A percentile compares a stretch with the other conserved stretches of the same genome.
Evolutionary conservation across 2,329 filamentous ascomycete species (phyloP).

Genomic region (Aspergillus udagawae): DNA sequence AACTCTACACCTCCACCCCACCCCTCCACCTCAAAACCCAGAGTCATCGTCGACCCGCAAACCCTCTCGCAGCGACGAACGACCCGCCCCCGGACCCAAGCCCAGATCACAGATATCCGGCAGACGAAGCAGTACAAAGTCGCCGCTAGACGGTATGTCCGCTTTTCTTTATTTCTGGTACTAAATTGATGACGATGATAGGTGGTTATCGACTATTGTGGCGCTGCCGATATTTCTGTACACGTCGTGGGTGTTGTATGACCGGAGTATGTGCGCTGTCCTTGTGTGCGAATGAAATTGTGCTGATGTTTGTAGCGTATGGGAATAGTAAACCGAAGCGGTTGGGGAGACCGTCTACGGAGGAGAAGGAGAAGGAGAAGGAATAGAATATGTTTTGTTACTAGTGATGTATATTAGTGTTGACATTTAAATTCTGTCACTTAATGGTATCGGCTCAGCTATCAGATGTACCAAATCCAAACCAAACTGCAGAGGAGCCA

Average conservation of each 20-base stretch:
- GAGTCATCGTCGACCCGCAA: conserved; percentile 5
- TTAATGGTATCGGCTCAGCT: no score
- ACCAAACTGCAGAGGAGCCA: background rate
- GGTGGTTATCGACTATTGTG: conserved; percentile 32
- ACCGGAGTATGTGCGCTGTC: conserved; percentile 24
- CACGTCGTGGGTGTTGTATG: conserved; percentile 32
- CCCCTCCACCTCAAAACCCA: background rate
- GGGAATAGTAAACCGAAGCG: conserved; percentile 19
- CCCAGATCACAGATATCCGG: conserved; percentile 28
- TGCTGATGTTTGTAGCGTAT: conserved; percentile 18
- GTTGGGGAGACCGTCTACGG: background rate
- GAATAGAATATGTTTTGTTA: background rate
- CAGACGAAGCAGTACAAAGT: conserved; percentile 40
- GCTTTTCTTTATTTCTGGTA: no score
- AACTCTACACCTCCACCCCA: no score
- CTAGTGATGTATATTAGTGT: background rate
- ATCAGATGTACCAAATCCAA: no score
- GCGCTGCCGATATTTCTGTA: conserved; percentile 29
- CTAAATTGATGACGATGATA: conserved; percentile 10
- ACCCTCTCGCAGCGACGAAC: conserved; percentile 8
- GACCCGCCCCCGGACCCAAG: conserved; percentile 1
- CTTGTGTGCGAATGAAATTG: background rate
- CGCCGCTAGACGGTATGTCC: conserved; percentile 32
- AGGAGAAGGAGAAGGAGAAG: background rate
- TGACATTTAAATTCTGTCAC: no score